Evolutionary conservation across 179 eudicot genomes (phyloP), one percentile per base, ranked within the genome.

Genomic region (Camellia oleifera): DNA sequence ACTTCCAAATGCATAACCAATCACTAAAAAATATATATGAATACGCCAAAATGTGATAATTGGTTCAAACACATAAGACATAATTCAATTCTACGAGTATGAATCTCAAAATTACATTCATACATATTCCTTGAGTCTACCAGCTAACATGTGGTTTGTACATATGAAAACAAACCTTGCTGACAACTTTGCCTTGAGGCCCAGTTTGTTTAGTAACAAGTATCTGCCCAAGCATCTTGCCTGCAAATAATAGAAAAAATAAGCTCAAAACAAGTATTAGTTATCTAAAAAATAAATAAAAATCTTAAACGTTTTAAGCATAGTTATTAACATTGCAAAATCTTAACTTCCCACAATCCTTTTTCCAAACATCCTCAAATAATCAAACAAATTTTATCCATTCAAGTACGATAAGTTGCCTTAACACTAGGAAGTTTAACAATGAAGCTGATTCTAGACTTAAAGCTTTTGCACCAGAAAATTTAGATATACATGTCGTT

Each of bases 161-260:
- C 45, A 73, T n/a, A 63, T 11, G n/a, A 74, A 78, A 62, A 60
- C 81, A 75, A 66, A 93, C 98, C 98, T 87, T 94, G 90, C 91
- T 95, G 87, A 92, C 97, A 86, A 92, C 83, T 87, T 94, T 95
- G 17, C 98, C 98, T 83, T 94, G 91, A 64, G 95, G 80, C 69
- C 99, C 98, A 83, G 94, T 90, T 88, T 95, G 98, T 77, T 95
- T 95, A 10, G 99, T 95, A 61, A 95, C 99, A 82, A 95, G 90
- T 77, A 88, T 90, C 88, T 95, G 95, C 11, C 99, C 99, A 81
- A 95, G 94, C 99, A 95, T 95, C 86, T 94, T 90, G 58, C 90
- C 98, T 94, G 89, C 84, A 84, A 78, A 75, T 52, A 69, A 69
- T 74, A 68, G 15, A 17, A 69, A 54, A 66, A 17, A 69, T 40